Conservation (phyloP, 345 rosid species). For the Pugionium dolabratum region DNA sequence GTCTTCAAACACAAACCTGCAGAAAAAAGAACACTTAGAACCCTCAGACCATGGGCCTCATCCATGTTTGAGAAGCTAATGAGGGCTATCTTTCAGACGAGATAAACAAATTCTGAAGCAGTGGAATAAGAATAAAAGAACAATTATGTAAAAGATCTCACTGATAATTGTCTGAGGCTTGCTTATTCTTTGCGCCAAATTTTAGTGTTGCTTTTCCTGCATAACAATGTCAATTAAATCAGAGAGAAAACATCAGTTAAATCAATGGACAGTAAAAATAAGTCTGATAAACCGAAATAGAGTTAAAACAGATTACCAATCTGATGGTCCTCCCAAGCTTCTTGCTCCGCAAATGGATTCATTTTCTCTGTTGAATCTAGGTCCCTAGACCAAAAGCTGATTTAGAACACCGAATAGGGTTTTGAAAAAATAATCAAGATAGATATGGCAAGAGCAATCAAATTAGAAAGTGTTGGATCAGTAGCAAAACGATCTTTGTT, state of each 20-base stretch:
- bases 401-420: conserved; percentile 11
- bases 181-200: conserved; percentile 82
- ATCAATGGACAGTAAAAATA: conserved; percentile 21
- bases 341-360: conserved; percentile 99
- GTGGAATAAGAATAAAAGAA: conserved; percentile 4
- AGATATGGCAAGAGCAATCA: conserved; percentile 18
- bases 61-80: conserved; percentile 15
- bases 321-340: conserved; percentile 99
- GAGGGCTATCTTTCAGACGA: conserved; percentile 13
- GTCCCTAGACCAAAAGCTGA: conserved; percentile 48
- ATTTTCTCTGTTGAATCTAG: conserved; percentile 70
- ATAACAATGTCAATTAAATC: conserved; percentile 30
- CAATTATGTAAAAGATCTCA: conserved; percentile 42
- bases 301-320: conserved; percentile 53
- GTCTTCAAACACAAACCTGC: conserved; percentile 91
- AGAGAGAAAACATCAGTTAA: conserved; percentile 25
- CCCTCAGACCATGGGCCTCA: conserved; percentile 16
- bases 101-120: conserved; percentile 9
- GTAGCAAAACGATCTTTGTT: conserved; percentile 23
- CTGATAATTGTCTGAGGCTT: conserved; percentile 71
- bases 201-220: conserved; percentile 82
- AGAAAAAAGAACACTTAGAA: background rate
- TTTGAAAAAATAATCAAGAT: conserved; percentile 3
- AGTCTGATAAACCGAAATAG: conserved; percentile 5
- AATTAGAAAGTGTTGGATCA: conserved; percentile 13